These are phyloP conservation scores for Oryza officinalis DNA, from an alignment of 176 grass and related monocot genomes.

Conservation along the genomic window DNA sequence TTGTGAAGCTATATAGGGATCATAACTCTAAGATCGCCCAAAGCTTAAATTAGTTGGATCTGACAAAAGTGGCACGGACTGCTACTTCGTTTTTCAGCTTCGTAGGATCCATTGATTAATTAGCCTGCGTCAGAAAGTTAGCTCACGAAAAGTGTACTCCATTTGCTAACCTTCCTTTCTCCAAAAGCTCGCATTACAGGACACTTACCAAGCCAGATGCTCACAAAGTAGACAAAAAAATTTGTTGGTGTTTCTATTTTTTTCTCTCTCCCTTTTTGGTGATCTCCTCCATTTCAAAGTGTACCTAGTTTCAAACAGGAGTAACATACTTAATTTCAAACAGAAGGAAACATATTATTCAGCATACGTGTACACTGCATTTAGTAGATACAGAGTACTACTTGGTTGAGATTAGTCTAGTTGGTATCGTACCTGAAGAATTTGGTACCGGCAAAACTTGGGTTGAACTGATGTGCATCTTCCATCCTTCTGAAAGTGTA, in stretches of 20 bases:
- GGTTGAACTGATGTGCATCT: neutral
- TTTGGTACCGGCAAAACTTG: neutral
- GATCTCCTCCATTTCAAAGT: neutral
- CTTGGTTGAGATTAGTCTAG: neutral
- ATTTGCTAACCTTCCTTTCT: constrained; percentile 31
- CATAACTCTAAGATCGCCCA: neutral
- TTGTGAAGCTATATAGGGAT: neutral
- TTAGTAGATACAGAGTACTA: neutral
- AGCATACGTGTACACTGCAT: neutral
- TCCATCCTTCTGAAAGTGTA: neutral
- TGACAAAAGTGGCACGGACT: constrained; percentile 43
- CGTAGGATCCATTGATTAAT: constrained; percentile 40
- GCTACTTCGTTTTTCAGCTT: constrained; percentile 48
- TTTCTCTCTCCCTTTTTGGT: neutral
- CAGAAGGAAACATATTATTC: neutral
- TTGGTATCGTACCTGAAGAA: neutral
- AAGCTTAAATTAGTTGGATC: constrained; percentile 37
- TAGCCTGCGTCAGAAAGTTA: constrained; percentile 39
- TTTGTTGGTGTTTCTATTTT: neutral
- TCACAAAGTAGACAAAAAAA: constrained; percentile 23
- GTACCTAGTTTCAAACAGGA: neutral
- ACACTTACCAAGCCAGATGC: constrained; percentile 25
- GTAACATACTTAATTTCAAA: neutral
- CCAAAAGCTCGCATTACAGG: constrained; percentile 39
- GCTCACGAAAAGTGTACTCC: constrained; percentile 34